These are phyloP conservation scores for Hemisphaericaspora nanyangensis DNA, from an alignment of 805 yeast species.

Conservation along the genomic window DNA sequence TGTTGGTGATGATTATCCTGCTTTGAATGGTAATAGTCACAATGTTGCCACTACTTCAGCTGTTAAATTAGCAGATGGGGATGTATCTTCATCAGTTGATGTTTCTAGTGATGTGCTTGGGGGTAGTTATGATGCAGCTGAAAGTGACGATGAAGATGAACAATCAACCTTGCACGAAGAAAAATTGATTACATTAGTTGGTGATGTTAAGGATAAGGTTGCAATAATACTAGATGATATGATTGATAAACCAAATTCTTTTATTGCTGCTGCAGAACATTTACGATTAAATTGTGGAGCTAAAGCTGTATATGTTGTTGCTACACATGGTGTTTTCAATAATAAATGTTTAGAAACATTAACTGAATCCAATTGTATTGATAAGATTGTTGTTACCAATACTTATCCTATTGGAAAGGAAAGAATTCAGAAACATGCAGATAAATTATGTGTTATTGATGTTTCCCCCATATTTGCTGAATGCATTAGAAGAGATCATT, in stretches of 20 bases:
- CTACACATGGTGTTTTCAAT: conserved; percentile 93
- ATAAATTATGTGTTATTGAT: conserved; percentile 82
- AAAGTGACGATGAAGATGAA: conserved; percentile 85
- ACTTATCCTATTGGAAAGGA: conserved; percentile 84
- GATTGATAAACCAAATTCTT: conserved; percentile 92
- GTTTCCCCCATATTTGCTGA: conserved; percentile 95
- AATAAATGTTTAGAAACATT: conserved; percentile 81
- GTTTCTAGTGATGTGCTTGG: conserved; percentile 60
- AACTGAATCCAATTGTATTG: conserved; percentile 76
- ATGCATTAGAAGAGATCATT: conserved; percentile 97
- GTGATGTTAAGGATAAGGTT: conserved; percentile 87
- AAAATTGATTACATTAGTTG: conserved; percentile 91
- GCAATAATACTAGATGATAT: conserved; percentile 95
- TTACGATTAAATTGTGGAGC: conserved; percentile 96
- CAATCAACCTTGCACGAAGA: conserved; percentile 60
- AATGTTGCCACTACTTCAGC: not conserved
- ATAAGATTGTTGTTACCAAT: conserved; percentile 91
- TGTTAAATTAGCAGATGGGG: not conserved
- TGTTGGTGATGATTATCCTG: conserved; percentile 66
- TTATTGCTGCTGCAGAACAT: conserved; percentile 98
- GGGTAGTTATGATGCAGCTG: conserved; percentile 70
- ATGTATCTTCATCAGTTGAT: conserved; percentile 10
- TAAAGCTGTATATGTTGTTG: conserved; percentile 79
- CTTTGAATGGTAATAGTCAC: conserved; percentile 8
- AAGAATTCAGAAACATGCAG: conserved; percentile 45